Conservation (phyloP, 192 early-diverging fungal species). For the Mortierella hygrophila region DNA sequence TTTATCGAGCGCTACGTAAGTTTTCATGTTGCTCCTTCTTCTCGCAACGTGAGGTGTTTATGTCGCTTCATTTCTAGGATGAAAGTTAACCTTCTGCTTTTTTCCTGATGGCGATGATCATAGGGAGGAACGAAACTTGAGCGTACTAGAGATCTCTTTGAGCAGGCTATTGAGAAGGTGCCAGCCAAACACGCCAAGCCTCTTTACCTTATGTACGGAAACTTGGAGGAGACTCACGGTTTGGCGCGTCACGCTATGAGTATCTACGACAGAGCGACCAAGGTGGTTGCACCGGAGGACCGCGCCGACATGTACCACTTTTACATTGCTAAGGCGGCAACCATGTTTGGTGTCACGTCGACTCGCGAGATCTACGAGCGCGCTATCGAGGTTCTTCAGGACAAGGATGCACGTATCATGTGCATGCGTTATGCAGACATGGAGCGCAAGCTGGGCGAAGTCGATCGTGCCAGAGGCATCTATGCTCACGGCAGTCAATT, state of each 20-base stretch:
- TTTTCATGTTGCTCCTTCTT: not conserved
- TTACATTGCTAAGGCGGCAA: conserved; percentile 91
- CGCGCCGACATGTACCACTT: conserved; percentile 86
- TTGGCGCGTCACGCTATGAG: conserved; percentile 92
- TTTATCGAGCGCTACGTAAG: conserved; percentile 87
- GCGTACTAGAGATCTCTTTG: conserved; percentile 94
- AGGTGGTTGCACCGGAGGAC: conserved; percentile 80
- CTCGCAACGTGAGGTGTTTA: not conserved
- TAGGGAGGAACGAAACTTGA: conserved; percentile 88
- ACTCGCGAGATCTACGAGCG: conserved; percentile 93
- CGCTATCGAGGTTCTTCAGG: conserved; percentile 90
- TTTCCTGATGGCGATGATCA: not conserved
- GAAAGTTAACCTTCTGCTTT: not conserved
- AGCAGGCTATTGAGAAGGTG: conserved; percentile 90
- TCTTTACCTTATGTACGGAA: conserved; percentile 91
- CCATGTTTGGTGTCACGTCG: conserved; percentile 87
- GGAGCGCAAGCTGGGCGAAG: conserved; percentile 92
- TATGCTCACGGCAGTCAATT: conserved; percentile 90
- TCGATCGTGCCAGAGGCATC: conserved; percentile 94
- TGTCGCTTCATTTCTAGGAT: not conserved
- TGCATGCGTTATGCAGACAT: conserved; percentile 86
- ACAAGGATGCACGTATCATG: conserved; percentile 82
- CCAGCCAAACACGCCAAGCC: conserved; percentile 89
- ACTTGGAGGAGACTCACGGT: conserved; percentile 93
- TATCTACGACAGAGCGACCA: conserved; percentile 94